Base-by-base conservation (phyloP, 306 rosid species). In the Cucurbita maxima region DNA sequence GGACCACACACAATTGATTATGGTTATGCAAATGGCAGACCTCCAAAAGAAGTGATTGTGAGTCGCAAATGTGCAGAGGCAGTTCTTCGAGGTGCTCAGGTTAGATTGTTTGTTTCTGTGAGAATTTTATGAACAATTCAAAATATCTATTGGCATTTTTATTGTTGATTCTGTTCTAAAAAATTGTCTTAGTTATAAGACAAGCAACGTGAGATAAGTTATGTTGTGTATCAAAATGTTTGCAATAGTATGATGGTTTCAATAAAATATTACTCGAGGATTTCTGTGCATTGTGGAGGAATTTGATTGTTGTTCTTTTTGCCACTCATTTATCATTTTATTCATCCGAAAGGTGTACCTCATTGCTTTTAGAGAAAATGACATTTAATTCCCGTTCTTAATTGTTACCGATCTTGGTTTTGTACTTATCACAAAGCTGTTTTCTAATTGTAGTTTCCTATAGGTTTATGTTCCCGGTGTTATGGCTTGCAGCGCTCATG, bases 51-150 rank as follows among this genome's bases (percentile, higher is more conserved):
- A 84, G 81, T 94, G 19, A 84, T 89, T 74, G 97, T 94, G 71
- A 94, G 96, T 69, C 82, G 98, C 76, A 94, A 94, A 73, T 94
- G 98, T 75, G 97, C 96, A 12, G 97, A 94, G 85, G 98, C 97
- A 0, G 98, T 94, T 86, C 97, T 94, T 68, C 91, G 95, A 1
- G 98, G 96, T 22, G 96, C 98, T 79, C 97, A 94, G 98, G 98
- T 94, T 63, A 58, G 73, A 54, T 10, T 34, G 12, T 44, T 30
- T 58, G 40, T 41, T 62, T 41, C n/a, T 34, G 15, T 4, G 10
- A 30, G 19, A 45, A 30, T 75, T 9, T 36, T 22, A 48, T 18
- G 37, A 55, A 22, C 68, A 48, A 15, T 4, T 10, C 10, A 20
- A 41, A 36, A 51, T 20, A 22, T 40, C 10, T 38, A 14, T 34